Conservation (phyloP, 1,284 basidiomycete genomes). For the Jaminaea rosea region DNA sequence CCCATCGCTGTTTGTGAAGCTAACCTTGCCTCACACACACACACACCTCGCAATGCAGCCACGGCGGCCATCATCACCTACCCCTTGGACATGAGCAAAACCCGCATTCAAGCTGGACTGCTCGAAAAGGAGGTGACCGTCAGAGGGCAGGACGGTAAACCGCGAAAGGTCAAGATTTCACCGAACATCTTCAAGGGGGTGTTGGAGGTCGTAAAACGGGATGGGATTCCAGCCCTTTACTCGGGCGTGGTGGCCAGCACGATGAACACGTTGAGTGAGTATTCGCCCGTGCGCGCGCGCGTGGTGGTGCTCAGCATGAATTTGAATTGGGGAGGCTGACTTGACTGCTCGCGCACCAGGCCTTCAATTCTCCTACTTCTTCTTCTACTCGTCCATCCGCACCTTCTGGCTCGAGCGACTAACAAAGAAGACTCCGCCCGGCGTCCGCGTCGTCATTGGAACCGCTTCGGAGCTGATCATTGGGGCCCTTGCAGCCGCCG, state of each 20-base stretch:
- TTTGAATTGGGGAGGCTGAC: too few relatives aligned
- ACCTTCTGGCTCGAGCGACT: slow-evolving; percentile 56
- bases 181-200: slow-evolving; percentile 40
- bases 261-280: slow-evolving; percentile 96
- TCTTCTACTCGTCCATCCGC: slow-evolving; percentile 90
- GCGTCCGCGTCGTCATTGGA: slow-evolving; percentile 16
- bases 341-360: too few relatives aligned
- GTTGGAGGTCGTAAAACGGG: slow-evolving; percentile 33
- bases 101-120: slow-evolving; percentile 66
- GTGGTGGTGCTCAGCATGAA: too few relatives aligned
- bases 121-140: slow-evolving; percentile 50
- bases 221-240: slow-evolving; percentile 61
- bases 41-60: too few relatives aligned
- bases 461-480: slow-evolving; percentile 56
- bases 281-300: too few relatives aligned
- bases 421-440: slow-evolving; percentile 9
- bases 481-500: slow-evolving; percentile 81
- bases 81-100: slow-evolving; percentile 93
- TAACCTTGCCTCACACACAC: slow-evolving; percentile 71
- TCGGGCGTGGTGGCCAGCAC: slow-evolving; percentile 93
- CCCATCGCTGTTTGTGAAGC: slow-evolving; percentile 71
- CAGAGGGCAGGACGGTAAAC: slow-evolving; percentile 56
- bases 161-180: slow-evolving; percentile 36
- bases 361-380: slow-evolving; percentile 98
- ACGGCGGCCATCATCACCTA: slow-evolving; percentile 64